Conservation (phyloP, 768 basidiomycete species). For the Boletus patriciae region DNA sequence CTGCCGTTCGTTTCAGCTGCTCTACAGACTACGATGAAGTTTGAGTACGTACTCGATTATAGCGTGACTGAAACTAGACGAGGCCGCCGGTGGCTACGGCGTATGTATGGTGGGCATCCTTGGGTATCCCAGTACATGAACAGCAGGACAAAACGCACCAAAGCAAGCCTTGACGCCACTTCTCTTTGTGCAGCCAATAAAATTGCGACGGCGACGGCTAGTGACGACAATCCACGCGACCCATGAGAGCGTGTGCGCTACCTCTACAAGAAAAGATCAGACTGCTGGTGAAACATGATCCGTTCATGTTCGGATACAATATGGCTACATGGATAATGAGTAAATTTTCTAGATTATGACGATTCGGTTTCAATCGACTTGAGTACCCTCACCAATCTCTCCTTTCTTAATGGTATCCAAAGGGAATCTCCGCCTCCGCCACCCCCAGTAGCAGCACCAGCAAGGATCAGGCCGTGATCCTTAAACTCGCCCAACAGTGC, state of each 20-base stretch:
- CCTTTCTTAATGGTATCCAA: conserved; percentile 87
- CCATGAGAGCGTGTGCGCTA: too few species aligned
- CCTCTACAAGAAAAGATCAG: not conserved
- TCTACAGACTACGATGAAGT: not conserved
- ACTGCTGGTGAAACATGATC: not conserved
- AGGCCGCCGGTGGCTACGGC: conserved; percentile 30
- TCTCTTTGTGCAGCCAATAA: not conserved
- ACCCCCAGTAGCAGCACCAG: conserved; percentile 40
- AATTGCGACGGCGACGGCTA: not conserved
- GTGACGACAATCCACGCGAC: not conserved
- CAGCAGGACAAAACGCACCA: not conserved
- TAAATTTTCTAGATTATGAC: conserved; percentile 7
- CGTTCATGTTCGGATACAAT: not conserved
- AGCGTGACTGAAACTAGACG: conserved; percentile 38
- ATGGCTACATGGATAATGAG: not conserved
- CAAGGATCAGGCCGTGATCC: conserved; percentile 84
- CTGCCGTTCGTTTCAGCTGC: not conserved
- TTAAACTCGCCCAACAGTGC: conserved; percentile 85
- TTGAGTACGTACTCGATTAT: conserved; percentile 33
- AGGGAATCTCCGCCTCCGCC: conserved; percentile 56
- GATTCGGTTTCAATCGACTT: conserved; percentile 26
- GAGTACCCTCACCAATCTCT: conserved; percentile 58
- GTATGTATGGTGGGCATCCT: not conserved
- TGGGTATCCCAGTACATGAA: not conserved
- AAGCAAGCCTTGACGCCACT: not conserved